A percentile compares a stretch with the other conserved stretches of the same genome.
phyloP scores from a whole-genome alignment of 495 filamentous ascomycete genomes.

The Aspergillus incahuasiensis region DNA sequence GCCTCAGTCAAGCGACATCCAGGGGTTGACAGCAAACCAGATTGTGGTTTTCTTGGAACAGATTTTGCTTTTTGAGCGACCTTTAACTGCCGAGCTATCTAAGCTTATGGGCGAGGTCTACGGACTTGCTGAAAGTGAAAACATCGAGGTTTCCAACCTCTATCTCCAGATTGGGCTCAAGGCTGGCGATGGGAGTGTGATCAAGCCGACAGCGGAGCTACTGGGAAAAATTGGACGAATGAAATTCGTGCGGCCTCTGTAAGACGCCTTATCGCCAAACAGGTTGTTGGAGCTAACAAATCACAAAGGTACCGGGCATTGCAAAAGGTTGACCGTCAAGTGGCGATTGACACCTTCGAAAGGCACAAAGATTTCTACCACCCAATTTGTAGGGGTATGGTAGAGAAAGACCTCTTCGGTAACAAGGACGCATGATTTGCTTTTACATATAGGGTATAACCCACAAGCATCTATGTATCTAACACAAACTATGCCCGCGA shows the following conservation, averaged over 20 bases:
- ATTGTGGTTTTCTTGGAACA: conserved; percentile 82
- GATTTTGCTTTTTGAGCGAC: conserved; percentile 57
- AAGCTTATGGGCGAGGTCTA: conserved; percentile 69
- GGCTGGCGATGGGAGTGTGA: conserved; percentile 60
- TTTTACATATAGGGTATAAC: too few relatives aligned
- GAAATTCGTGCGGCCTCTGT: conserved; percentile 91
- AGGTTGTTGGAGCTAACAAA: conserved; percentile 12
- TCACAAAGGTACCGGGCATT: conserved; percentile 56
- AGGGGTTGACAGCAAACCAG: conserved; percentile 75
- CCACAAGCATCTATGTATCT: too few relatives aligned
- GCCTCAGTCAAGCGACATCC: conserved; percentile 63
- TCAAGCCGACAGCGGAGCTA: conserved; percentile 65
- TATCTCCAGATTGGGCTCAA: conserved; percentile 75
- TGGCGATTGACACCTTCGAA: conserved; percentile 80
- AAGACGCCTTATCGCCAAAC: conserved; percentile 18
- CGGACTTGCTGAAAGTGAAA: conserved; percentile 60
- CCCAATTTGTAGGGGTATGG: conserved; percentile 79
- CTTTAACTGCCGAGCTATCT: conserved; percentile 57
- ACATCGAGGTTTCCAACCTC: conserved; percentile 77
- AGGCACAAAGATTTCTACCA: conserved; percentile 90
- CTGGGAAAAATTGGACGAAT: conserved; percentile 82
- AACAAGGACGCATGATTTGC: conserved; percentile 25
- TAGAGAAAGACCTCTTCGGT: conserved; percentile 76
- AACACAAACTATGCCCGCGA: too few relatives aligned
- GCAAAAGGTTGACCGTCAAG: conserved; percentile 61